These are phyloP conservation scores for Carallia pectinifolia DNA, from an alignment of 345 rosid genomes.

Conservation along the genomic window DNA sequence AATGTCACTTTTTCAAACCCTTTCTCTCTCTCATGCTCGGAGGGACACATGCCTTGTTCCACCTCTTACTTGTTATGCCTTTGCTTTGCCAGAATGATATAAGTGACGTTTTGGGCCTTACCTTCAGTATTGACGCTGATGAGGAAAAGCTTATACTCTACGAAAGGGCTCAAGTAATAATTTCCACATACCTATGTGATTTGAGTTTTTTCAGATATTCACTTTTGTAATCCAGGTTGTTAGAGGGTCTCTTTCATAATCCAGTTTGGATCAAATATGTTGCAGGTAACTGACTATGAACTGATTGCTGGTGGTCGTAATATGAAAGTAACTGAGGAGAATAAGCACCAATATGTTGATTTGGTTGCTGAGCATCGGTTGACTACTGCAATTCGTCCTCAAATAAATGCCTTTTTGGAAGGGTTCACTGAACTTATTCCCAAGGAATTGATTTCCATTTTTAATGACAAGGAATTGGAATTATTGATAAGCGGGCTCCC, in stretches of 20 bases:
- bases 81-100: constrained; percentile 71
- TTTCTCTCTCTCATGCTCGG: background rate
- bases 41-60: background rate
- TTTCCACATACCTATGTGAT: constrained; percentile 5
- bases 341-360: constrained; percentile 90
- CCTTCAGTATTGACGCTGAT: constrained; percentile 96
- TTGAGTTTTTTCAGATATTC: background rate
- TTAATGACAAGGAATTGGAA: constrained; percentile 93
- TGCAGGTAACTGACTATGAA: constrained; percentile 93
- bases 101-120: constrained; percentile 74
- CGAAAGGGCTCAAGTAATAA: constrained; percentile 67
- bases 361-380: constrained; percentile 85
- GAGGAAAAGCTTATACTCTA: constrained; percentile 90
- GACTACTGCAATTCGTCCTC: constrained; percentile 98
- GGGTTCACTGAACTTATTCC: constrained; percentile 81
- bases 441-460: constrained; percentile 76
- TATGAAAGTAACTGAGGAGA: constrained; percentile 90
- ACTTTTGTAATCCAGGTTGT: background rate
- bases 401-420: constrained; percentile 85
- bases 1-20: background rate
- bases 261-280: constrained; percentile 4
- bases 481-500: constrained; percentile 93
- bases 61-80: constrained; percentile 6
- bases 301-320: constrained; percentile 88
- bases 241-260: too few species aligned